These are phyloP conservation scores for Fusarium longipes DNA, from an alignment of 2,329 filamentous ascomycete genomes.

Conservation along the genomic window DNA sequence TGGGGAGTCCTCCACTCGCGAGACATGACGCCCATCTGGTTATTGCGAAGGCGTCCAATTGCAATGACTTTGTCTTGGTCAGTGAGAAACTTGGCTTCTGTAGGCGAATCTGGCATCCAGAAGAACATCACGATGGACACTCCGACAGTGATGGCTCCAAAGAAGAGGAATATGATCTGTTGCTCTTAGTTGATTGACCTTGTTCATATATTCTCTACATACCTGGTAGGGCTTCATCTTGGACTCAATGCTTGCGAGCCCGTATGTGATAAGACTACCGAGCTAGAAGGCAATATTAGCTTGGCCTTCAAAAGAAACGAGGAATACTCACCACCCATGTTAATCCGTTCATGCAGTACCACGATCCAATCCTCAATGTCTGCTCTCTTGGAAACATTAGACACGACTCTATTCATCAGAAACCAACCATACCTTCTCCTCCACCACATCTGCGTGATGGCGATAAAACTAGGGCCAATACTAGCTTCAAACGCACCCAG, in stretches of 20 bases:
- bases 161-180: conserved; percentile 65
- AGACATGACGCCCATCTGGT: conserved; percentile 66
- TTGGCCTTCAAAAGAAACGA: not conserved
- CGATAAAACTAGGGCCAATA: conserved; percentile 63
- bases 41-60: conserved; percentile 64
- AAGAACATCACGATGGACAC: conserved; percentile 59
- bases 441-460: conserved; percentile 72
- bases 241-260: conserved; percentile 67
- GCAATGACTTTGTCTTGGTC: conserved; percentile 64
- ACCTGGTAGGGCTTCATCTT: conserved; percentile 61
- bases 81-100: conserved; percentile 62
- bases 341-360: conserved; percentile 71
- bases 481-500: conserved; percentile 67
- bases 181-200: not conserved
- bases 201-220: fast-evolving
- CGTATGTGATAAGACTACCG: conserved; percentile 67
- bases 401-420: not conserved
- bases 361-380: conserved; percentile 65
- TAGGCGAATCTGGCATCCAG: conserved; percentile 62
- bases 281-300: conserved; percentile 47
- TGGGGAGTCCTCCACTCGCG: conserved; percentile 64
- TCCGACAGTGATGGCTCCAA: conserved; percentile 61
- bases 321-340: conserved; percentile 60
- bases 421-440: conserved; percentile 54
- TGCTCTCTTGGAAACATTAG: conserved; percentile 58